Conservation (phyloP, 2,329 filamentous ascomycete genomes). For the Colletotrichum theobromicola region DNA sequence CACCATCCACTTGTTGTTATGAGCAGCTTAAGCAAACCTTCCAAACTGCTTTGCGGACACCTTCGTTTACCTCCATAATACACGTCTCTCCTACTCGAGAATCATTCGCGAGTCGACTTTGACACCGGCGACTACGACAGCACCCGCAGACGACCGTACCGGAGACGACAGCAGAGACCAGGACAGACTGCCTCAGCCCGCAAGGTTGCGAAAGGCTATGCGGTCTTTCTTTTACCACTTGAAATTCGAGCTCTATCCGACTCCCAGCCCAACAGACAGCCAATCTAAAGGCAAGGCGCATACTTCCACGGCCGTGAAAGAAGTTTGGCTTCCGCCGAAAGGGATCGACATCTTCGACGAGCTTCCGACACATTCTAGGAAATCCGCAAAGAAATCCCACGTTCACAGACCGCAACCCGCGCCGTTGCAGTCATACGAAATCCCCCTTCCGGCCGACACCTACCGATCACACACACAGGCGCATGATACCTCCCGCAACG, state of each 20-base stretch:
- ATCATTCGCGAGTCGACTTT: background rate
- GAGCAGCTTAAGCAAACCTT: background rate
- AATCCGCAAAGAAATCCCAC: slow-evolving; percentile 15
- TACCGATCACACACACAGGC: background rate
- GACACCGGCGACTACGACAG: background rate
- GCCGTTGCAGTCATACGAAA: slow-evolving; percentile 18
- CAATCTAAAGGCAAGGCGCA: background rate
- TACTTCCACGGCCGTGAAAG: slow-evolving; percentile 12
- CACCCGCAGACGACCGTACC: background rate
- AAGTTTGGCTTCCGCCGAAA: slow-evolving; percentile 56
- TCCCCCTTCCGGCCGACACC: slow-evolving; percentile 2
- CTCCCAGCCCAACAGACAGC: slow-evolving; percentile 38
- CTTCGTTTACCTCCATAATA: slow-evolving; percentile 25
- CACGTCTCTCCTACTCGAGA: too few species aligned
- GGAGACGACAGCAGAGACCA: too few species aligned
- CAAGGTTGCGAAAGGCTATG: slow-evolving; percentile 46
- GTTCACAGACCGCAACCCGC: slow-evolving; percentile 12
- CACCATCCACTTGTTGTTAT: background rate
- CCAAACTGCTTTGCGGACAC: background rate
- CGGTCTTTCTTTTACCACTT: slow-evolving; percentile 69
- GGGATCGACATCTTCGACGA: slow-evolving; percentile 59
- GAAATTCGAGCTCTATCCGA: slow-evolving; percentile 69
- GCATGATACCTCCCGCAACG: slow-evolving; percentile 6
- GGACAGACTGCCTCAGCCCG: background rate
- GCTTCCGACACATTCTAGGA: slow-evolving; percentile 55